phyloP scores from a whole-genome alignment of 2,329 filamentous ascomycete species.

The Allantophomopsis cytisporea region DNA sequence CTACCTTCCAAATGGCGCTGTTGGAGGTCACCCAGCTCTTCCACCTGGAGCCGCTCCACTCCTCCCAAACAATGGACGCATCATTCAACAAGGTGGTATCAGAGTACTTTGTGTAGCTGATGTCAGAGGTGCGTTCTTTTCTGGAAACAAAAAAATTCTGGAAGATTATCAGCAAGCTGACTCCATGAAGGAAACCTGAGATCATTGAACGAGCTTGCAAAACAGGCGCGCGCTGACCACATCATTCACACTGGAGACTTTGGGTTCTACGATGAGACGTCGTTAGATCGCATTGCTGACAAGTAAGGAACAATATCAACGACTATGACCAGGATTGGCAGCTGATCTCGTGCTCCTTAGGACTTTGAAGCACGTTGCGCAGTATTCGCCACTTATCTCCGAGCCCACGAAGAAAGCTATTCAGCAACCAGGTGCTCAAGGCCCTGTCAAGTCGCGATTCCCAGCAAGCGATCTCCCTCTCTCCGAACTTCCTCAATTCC shows the following conservation, averaged over 20 bases:
- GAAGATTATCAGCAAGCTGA: background rate
- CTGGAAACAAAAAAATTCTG: background rate
- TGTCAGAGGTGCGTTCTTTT: constrained; percentile 44
- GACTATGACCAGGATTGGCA: constrained; percentile 1
- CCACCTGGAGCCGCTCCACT: constrained; percentile 49
- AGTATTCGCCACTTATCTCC: constrained; percentile 89
- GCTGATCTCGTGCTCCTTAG: constrained; percentile 29
- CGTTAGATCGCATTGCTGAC: constrained; percentile 91
- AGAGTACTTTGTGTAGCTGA: constrained; percentile 59
- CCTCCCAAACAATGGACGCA: constrained; percentile 52
- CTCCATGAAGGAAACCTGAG: constrained; percentile 64
- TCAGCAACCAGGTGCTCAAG: constrained; percentile 47
- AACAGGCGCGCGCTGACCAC: constrained; percentile 87
- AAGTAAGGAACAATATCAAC: constrained; percentile 48
- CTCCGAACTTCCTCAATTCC: constrained; percentile 80
- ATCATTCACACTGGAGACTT: constrained; percentile 99
- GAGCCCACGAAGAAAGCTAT: constrained; percentile 62
- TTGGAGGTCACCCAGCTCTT: constrained; percentile 27
- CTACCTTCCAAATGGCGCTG: constrained; percentile 50
- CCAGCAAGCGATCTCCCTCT: constrained; percentile 71
- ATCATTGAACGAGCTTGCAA: constrained; percentile 92
- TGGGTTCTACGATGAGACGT: constrained; percentile 95
- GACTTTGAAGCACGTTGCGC: constrained; percentile 94
- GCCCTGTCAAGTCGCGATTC: constrained; percentile 79
- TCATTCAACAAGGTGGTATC: constrained; percentile 51